These are phyloP conservation scores for Gyromitra esculenta DNA, from an alignment of 2,329 filamentous ascomycete genomes.

Conservation along the genomic window DNA sequence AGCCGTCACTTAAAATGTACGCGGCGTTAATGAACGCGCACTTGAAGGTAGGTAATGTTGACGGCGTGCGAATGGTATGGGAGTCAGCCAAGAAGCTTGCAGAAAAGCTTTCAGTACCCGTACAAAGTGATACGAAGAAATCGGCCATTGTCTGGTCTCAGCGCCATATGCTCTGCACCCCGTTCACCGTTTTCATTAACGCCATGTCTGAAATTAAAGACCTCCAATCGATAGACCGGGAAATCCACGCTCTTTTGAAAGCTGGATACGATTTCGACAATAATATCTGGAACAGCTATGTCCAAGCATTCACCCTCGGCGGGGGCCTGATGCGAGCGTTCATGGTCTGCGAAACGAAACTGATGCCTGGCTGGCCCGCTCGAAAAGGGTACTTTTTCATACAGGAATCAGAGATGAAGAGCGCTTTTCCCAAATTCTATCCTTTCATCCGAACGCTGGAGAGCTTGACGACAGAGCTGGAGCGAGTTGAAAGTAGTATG, in stretches of 20 bases:
- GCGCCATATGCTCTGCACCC: conserved; percentile 37
- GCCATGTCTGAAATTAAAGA: conserved; percentile 61
- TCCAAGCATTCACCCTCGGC: conserved; percentile 73
- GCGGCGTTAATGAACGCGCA: conserved; percentile 52
- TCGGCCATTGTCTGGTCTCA: conserved; percentile 24
- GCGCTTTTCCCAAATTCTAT: conserved; percentile 54
- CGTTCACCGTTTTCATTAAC: conserved; percentile 50
- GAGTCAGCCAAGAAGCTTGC: conserved; percentile 28
- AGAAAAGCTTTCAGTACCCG: conserved; percentile 24
- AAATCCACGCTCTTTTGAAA: conserved; percentile 57
- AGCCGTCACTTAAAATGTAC: conserved; percentile 52
- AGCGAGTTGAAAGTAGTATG: conserved; percentile 56
- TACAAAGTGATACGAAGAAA: neutral
- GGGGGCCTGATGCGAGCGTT: conserved; percentile 74
- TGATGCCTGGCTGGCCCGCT: conserved; percentile 82
- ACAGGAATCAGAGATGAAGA: conserved; percentile 57
- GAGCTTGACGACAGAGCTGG: conserved; percentile 57
- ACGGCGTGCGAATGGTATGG: conserved; percentile 46
- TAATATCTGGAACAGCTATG: conserved; percentile 81
- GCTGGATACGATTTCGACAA: conserved; percentile 79
- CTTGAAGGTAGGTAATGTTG: conserved; percentile 40
- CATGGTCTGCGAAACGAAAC: conserved; percentile 74
- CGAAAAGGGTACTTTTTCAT: conserved; percentile 65
- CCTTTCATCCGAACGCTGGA: conserved; percentile 59
- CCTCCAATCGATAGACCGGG: conserved; percentile 67